A percentile compares a stretch with the other conserved stretches of the same genome.
phyloP scores from a whole-genome alignment of 768 basidiomycete genomes.

The Leccinum subtestaceum region DNA sequence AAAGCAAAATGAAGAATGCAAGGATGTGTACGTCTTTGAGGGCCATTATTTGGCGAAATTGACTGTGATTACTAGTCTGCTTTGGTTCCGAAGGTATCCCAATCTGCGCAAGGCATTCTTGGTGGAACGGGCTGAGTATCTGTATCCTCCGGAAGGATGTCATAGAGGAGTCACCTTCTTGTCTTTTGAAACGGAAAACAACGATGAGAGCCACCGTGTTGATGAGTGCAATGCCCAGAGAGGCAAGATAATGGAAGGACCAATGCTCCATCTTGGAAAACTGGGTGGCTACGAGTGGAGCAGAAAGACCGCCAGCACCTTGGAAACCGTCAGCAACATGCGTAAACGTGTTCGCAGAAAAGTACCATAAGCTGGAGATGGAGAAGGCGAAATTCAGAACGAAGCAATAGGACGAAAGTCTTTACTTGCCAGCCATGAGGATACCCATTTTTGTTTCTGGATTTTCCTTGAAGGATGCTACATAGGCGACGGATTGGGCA shows the following conservation, averaged over 20 bases:
- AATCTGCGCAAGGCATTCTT: conserved; percentile 38
- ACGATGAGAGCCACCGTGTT: conserved; percentile 49
- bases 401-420: background rate
- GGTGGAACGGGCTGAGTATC: background rate
- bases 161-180: conserved; percentile 49
- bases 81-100: conserved; percentile 30
- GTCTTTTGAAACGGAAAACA: conserved; percentile 63
- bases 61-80: conserved; percentile 32
- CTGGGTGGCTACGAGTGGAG: conserved; percentile 53
- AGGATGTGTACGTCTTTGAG: conserved; percentile 44
- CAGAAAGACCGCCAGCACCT: conserved; percentile 47
- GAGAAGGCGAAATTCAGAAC: background rate
- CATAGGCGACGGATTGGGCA: conserved; percentile 70
- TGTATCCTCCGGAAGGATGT: background rate
- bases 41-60: conserved; percentile 46
- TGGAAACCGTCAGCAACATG: conserved; percentile 11
- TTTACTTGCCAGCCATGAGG: conserved; percentile 45
- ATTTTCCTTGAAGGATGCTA: conserved; percentile 56
- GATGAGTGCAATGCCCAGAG: conserved; percentile 58
- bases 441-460: conserved; percentile 67
- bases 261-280: conserved; percentile 39
- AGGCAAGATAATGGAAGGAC: conserved; percentile 45
- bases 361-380: conserved; percentile 13
- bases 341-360: background rate
- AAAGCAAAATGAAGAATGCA: conserved; percentile 44